Base-by-base conservation (phyloP, 495 filamentous ascomycete species). In the Evansstolkia leycettana region DNA sequence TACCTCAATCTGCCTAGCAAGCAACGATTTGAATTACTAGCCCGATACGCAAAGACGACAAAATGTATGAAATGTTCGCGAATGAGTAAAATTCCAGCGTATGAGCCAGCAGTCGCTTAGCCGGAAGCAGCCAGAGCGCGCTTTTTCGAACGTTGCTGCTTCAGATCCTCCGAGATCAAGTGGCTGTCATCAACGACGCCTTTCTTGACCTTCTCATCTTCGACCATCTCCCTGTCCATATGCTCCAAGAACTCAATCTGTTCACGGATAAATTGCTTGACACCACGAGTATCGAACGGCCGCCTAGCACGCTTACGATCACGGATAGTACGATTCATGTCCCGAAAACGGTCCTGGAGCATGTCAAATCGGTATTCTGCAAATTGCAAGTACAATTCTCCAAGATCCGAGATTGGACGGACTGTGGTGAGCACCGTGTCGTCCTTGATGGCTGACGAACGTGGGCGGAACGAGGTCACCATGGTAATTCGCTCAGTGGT, bases 401-500 rank as follows among this genome's bases (percentile, higher is more conserved):
- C 61, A 5, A 82, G 62, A 44, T 80, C 60, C 1, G 76, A 82
- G 28, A 83, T 70, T 1, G 69, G 66, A 10, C 78, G 70, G 16
- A 82, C 75, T 0, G 76, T 80, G 7, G 66, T 73, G 28, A 84
- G 65, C 17, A 78, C 72, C 4, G 76, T 76, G 40, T 82, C 78
- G 41, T 84, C 80, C 13, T 65, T 69, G 30, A 75, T 46, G n/a
- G 50, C 57, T 2, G 78, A 61, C 25, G 62, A 64, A 13, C 65
- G 67, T 2, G 78, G 76, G 5, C 80, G 68, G 57, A 82, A 82
- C 6, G 78, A 81, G 5, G 78, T 82, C 16, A 83, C 78, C 65
- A 80, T 77, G 18, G 73, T 79, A 55, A 82, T 80, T 27, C 78
- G 73, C 51, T 82, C 80, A 13, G 69, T 67, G 7, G 65, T 62